These are phyloP conservation scores for Stemphylium beticola DNA, from an alignment of 2,329 filamentous ascomycete genomes.

Conservation along the genomic window DNA sequence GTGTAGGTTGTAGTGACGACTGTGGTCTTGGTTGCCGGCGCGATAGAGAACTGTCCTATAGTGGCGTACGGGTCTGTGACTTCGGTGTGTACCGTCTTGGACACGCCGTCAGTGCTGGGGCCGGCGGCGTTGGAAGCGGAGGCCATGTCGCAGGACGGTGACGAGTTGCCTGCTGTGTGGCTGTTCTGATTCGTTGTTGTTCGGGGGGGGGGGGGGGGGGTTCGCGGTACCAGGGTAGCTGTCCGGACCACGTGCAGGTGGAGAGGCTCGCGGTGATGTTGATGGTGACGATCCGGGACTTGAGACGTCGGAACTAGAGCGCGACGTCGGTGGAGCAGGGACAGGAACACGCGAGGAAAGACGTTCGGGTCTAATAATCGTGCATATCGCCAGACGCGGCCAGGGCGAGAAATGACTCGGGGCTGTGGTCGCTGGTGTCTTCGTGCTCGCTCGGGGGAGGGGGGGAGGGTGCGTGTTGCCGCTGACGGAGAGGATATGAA, in stretches of 20 bases:
- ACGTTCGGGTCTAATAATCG: conserved; percentile 5
- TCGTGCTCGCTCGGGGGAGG: conserved; percentile 1
- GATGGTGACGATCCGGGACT: conserved; percentile 12
- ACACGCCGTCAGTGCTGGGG: conserved; percentile 32
- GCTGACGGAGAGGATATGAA: conserved; percentile 4
- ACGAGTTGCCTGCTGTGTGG: neutral
- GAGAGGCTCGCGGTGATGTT: conserved; percentile 9
- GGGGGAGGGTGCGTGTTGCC: too few species aligned
- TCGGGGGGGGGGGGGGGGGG: too few species aligned
- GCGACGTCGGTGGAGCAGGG: conserved; percentile 13
- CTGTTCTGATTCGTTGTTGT: neutral
- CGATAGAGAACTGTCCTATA: conserved; percentile 66
- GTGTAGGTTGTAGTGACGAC: conserved; percentile 90
- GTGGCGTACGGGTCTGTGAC: conserved; percentile 48
- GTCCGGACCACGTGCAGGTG: conserved; percentile 7
- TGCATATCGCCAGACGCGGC: conserved; percentile 20
- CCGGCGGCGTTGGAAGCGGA: conserved; percentile 33
- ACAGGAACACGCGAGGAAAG: conserved; percentile 10
- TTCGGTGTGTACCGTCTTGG: conserved; percentile 34
- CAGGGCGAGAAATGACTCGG: conserved; percentile 9
- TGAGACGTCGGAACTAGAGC: conserved; percentile 14
- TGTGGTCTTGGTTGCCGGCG: conserved; percentile 68
- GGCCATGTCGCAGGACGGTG: conserved; percentile 34
- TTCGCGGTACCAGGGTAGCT: neutral
- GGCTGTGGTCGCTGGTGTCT: neutral